Base-by-base conservation (phyloP, 345 rosid genomes). In the Lenwebbia sp. region DNA sequence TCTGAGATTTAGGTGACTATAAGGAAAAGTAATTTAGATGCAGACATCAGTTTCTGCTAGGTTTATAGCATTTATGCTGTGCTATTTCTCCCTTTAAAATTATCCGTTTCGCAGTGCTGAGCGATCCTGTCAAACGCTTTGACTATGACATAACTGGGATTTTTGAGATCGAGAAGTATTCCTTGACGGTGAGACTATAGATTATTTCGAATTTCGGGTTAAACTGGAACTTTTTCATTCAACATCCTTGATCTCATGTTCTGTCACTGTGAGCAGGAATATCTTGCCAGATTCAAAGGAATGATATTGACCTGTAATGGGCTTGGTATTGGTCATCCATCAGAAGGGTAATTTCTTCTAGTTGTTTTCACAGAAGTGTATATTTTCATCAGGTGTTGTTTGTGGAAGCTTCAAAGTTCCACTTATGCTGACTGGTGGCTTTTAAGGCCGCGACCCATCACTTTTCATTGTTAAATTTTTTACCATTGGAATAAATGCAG, bases 291-390 rank as follows among this genome's bases (percentile, higher is more conserved):
- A 90, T 95, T 93, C 90, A 95, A 95, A 89, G 98, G 98, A 89
- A 93, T 95, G 96, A 95, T 94, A 83, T 94, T 95, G 86, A 95
- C 98, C 51, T 95, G 97, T 92, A 94, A 95, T 65, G 98, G 97
- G 49, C 98, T 95, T n/a, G 97, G 97, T 76, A 95, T 95, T 55
- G 89, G 91, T 86, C 94, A 91, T 47, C 84, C 96, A 85, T 91
- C 97, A 62, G 89, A 78, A 84, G 92, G 96, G 96, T 95, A 90
- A 89, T 85, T 87, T 81, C 82, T 84, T 62, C 81, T 84, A 83
- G 26, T 10, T 70, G 81, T 37, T 70, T 53, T 21, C 57, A 30
- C 33, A 37, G 54, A 85, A 82, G 41, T 60, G 33, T 55, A 37
- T 57, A 47, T 21, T 37, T 41, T 23, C 7, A 40, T 84, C 86